Conservation (phyloP, 805 yeast genomes). For the Yarrowia phangngaensis region DNA sequence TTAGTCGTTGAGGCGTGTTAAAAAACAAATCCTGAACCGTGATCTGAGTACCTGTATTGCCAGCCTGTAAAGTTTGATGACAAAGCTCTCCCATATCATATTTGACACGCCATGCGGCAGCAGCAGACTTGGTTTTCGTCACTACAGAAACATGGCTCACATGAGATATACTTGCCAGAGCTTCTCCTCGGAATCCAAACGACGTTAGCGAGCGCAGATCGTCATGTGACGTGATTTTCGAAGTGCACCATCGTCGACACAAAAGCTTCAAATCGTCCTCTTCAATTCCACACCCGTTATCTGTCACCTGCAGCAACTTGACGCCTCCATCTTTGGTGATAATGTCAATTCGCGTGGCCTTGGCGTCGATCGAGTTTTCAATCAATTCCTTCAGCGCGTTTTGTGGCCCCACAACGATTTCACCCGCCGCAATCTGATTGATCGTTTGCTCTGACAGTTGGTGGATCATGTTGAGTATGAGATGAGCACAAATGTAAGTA, state of each 20-base stretch:
- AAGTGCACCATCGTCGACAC: constrained; percentile 92
- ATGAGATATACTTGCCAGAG: constrained; percentile 89
- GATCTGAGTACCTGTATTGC: constrained; percentile 80
- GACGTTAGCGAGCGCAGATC: constrained; percentile 70
- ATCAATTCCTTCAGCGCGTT: constrained; percentile 90
- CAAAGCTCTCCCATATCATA: constrained; percentile 63
- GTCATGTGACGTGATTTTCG: constrained; percentile 69
- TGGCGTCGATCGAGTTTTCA: constrained; percentile 90
- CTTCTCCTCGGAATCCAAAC: constrained; percentile 96
- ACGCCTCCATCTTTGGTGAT: constrained; percentile 89
- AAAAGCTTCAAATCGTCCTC: constrained; percentile 66
- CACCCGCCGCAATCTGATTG: constrained; percentile 95
- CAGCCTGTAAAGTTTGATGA: constrained; percentile 74
- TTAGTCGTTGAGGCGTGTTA: constrained; percentile 74
- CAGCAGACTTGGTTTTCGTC: constrained; percentile 59
- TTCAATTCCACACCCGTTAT: constrained; percentile 79
- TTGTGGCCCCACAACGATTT: constrained; percentile 87
- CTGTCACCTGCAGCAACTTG: constrained; percentile 79
- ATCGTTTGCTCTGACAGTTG: constrained; percentile 68
- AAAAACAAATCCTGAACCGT: constrained; percentile 84
- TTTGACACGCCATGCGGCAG: constrained; percentile 67
- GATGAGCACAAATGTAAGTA: too few species aligned
- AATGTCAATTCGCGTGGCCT: constrained; percentile 67
- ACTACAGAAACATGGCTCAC: constrained; percentile 76
- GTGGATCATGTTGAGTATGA: constrained; percentile 31